phyloP scores from a whole-genome alignment of 768 basidiomycete species.

The Pseudohyphozyma bogoriensis region DNA sequence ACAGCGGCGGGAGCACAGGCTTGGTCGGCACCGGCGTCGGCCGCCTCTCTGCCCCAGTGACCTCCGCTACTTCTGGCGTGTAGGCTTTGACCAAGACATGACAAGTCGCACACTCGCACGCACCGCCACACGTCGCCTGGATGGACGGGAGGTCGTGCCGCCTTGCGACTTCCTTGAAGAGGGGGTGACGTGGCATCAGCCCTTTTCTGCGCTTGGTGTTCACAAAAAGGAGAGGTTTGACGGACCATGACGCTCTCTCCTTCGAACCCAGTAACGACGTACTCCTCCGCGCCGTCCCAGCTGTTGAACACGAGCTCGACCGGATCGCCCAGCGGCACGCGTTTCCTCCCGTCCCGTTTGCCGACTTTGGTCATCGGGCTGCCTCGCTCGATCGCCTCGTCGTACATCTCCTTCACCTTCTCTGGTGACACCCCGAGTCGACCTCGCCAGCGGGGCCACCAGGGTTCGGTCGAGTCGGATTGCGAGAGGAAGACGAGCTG shows the following conservation, averaged over 20 bases:
- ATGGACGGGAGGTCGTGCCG: slow-evolving; percentile 14
- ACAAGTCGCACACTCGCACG: slow-evolving; percentile 33
- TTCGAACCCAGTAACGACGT: slow-evolving; percentile 12
- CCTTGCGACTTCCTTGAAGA: slow-evolving; percentile 5
- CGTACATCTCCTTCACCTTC: background rate
- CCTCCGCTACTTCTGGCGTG: background rate
- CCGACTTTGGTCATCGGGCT: background rate
- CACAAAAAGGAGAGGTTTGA: too few species aligned
- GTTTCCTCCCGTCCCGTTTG: slow-evolving; percentile 1
- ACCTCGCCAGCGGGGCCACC: slow-evolving; percentile 28
- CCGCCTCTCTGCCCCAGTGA: background rate
- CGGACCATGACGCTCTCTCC: slow-evolving; percentile 30
- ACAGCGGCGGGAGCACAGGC: slow-evolving; percentile 18
- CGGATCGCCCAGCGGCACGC: slow-evolving; percentile 18
- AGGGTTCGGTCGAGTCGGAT: background rate
- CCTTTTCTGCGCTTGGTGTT: too few species aligned
- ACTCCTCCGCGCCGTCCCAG: slow-evolving; percentile 17
- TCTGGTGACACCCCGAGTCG: slow-evolving; percentile 11
- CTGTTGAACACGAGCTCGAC: slow-evolving; percentile 21
- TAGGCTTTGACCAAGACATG: slow-evolving; percentile 22
- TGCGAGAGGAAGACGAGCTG: slow-evolving; percentile 12
- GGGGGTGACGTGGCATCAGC: too few species aligned
- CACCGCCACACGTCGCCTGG: slow-evolving; percentile 29
- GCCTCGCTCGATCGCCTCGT: background rate
- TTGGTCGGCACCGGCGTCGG: background rate